A percentile compares a stretch with the other conserved stretches of the same genome.
phyloP scores from a whole-genome alignment of 1,139 yeast genomes.

The Kodamaea ohmeri region DNA sequence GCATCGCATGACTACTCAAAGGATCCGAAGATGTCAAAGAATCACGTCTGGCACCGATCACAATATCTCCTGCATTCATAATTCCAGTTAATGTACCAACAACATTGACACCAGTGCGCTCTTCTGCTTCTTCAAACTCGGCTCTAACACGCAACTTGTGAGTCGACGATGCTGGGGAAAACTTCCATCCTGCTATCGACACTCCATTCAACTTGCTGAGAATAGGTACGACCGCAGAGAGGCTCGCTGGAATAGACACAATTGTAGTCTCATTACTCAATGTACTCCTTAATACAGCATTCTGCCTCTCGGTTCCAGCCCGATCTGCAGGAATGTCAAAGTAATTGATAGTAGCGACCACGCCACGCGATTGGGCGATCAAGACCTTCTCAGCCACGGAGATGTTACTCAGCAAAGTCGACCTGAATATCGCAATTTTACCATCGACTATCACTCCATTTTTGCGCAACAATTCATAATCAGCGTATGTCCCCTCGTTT shows the following conservation, averaged over 20 bases:
- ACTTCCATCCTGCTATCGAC: slow-evolving; percentile 31
- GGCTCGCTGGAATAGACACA: slow-evolving; percentile 40
- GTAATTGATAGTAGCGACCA: slow-evolving; percentile 30
- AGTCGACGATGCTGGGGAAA: slow-evolving; percentile 20
- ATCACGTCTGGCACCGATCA: slow-evolving; percentile 45
- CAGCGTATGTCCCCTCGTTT: slow-evolving; percentile 31
- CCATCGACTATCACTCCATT: slow-evolving; percentile 22
- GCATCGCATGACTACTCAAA: slow-evolving; percentile 39
- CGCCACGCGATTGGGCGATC: slow-evolving; percentile 31
- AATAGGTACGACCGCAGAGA: slow-evolving; percentile 31
- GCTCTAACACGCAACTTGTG: slow-evolving; percentile 22
- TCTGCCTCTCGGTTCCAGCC: slow-evolving; percentile 8
- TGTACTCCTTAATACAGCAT: slow-evolving; percentile 26
- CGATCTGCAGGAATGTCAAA: slow-evolving; percentile 16
- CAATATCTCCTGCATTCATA: slow-evolving; percentile 40
- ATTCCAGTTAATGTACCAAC: slow-evolving; percentile 40
- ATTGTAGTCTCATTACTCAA: slow-evolving; percentile 20
- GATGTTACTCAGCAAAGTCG: slow-evolving; percentile 14
- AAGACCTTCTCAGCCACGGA: slow-evolving; percentile 27
- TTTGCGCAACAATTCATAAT: slow-evolving; percentile 24
- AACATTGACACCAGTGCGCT: slow-evolving; percentile 31
- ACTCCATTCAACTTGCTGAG: slow-evolving; percentile 20
- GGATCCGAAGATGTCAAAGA: slow-evolving; percentile 39
- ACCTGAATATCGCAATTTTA: slow-evolving; percentile 33
- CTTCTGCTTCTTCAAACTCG: slow-evolving; percentile 15